phyloP scores from a whole-genome alignment of 164 flowering plant genomes.

The Vitis rupestris region DNA sequence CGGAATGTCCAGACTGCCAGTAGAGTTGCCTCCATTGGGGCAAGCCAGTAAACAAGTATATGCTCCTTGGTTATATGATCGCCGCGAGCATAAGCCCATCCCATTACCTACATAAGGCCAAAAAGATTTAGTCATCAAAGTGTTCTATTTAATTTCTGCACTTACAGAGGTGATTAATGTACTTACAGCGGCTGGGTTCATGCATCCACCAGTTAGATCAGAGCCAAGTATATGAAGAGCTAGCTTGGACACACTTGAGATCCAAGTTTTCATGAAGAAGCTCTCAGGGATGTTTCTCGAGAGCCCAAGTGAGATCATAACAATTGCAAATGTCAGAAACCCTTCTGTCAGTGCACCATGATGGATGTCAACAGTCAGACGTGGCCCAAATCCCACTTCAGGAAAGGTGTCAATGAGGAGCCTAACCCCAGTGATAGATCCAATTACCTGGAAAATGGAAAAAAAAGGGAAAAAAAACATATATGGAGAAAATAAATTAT shows the following conservation, averaged over 20 bases:
- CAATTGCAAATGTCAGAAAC: constrained; percentile 62
- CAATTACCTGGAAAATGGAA: constrained; percentile 49
- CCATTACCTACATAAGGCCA: constrained; percentile 35
- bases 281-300: constrained; percentile 52
- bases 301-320: constrained; percentile 56
- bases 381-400: constrained; percentile 70
- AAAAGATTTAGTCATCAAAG: not conserved
- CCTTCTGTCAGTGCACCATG: constrained; percentile 92
- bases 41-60: constrained; percentile 91
- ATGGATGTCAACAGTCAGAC: constrained; percentile 69
- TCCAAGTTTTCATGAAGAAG: constrained; percentile 88
- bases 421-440: constrained; percentile 73
- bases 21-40: constrained; percentile 84
- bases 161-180: not conserved
- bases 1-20: constrained; percentile 68
- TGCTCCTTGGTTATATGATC: constrained; percentile 88
- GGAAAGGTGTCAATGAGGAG: constrained; percentile 58
- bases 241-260: constrained; percentile 77
- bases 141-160: too few relatives aligned
- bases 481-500: not conserved
- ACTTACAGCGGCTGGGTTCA: constrained; percentile 99
- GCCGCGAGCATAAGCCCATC: constrained; percentile 90
- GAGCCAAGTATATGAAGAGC: constrained; percentile 87
- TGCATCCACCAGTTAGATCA: constrained; percentile 91
- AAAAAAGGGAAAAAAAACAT: not conserved